phyloP scores from a whole-genome alignment of 1,284 basidiomycete genomes.

The Austroboletus niveus region DNA sequence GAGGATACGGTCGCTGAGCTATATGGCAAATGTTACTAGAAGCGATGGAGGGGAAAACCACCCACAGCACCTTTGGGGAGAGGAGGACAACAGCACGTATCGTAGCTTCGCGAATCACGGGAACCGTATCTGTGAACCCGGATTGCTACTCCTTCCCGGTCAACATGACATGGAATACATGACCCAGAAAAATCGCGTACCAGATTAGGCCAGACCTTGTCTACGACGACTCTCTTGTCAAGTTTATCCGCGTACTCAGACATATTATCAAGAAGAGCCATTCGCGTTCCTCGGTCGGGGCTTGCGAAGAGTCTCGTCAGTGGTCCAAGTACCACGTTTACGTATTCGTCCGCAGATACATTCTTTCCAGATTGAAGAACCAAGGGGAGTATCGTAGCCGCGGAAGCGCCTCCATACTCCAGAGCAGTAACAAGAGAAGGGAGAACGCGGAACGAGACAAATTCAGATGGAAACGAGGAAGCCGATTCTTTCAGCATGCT shows the following conservation, averaged over 20 bases:
- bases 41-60: neutral
- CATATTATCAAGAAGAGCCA: slow-evolving; percentile 89
- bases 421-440: slow-evolving; percentile 85
- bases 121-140: slow-evolving; percentile 92
- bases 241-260: slow-evolving; percentile 84
- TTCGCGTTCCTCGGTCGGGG: slow-evolving; percentile 89
- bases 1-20: slow-evolving; percentile 89
- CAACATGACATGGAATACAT: neutral
- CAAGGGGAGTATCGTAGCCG: slow-evolving; percentile 77
- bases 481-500: slow-evolving; percentile 81
- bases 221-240: slow-evolving; percentile 80
- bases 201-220: slow-evolving; percentile 92
- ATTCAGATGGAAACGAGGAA: slow-evolving; percentile 82
- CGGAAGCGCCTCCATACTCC: slow-evolving; percentile 81
- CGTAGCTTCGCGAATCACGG: slow-evolving; percentile 92
- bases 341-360: slow-evolving; percentile 72
- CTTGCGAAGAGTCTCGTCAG: slow-evolving; percentile 83
- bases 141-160: slow-evolving; percentile 61
- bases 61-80: slow-evolving; percentile 70
- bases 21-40: slow-evolving; percentile 29
- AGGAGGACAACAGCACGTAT: slow-evolving; percentile 86
- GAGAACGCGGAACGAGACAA: slow-evolving; percentile 83
- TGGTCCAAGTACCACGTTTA: slow-evolving; percentile 68
- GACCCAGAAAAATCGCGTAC: slow-evolving; percentile 44
- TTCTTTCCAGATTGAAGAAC: slow-evolving; percentile 79